phyloP scores from a whole-genome alignment of 1,284 basidiomycete species.

The Exsudoporus floridanus region DNA sequence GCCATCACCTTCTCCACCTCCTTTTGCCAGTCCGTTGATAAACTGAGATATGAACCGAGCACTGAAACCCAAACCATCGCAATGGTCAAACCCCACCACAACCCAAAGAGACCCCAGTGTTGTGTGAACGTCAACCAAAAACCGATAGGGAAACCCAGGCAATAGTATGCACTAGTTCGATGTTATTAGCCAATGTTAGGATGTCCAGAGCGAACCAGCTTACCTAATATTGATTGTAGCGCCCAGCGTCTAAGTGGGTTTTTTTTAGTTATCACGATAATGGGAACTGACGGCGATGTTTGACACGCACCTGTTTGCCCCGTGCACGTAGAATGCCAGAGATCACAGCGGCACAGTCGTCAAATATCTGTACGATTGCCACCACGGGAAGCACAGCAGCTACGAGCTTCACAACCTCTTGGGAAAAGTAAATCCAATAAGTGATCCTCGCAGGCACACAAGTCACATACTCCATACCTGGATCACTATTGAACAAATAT shows the following conservation, averaged over 20 bases:
- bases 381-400: constrained; percentile 74
- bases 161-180: constrained; percentile 60
- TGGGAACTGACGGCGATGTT: not conserved
- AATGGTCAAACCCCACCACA: constrained; percentile 68
- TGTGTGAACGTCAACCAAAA: constrained; percentile 60
- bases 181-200: not conserved
- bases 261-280: not conserved
- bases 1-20: constrained; percentile 59
- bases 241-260: constrained; percentile 48
- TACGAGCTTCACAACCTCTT: constrained; percentile 64
- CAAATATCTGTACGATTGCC: constrained; percentile 80
- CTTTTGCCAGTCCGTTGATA: constrained; percentile 60
- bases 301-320: constrained; percentile 59
- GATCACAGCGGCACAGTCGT: constrained; percentile 68
- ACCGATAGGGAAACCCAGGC: constrained; percentile 65
- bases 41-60: constrained; percentile 49
- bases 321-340: constrained; percentile 76
- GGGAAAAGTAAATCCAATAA: not conserved
- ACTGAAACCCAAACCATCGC: constrained; percentile 55
- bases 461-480: constrained; percentile 42
- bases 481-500: constrained; percentile 83
- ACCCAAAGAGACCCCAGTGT: constrained; percentile 52
- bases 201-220: constrained; percentile 4
- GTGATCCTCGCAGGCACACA: not conserved
- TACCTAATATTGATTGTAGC: constrained; percentile 65